Evolutionary conservation across 805 yeast genomes (phyloP).

Genomic region (Nakazawaea wyomingensis): DNA sequence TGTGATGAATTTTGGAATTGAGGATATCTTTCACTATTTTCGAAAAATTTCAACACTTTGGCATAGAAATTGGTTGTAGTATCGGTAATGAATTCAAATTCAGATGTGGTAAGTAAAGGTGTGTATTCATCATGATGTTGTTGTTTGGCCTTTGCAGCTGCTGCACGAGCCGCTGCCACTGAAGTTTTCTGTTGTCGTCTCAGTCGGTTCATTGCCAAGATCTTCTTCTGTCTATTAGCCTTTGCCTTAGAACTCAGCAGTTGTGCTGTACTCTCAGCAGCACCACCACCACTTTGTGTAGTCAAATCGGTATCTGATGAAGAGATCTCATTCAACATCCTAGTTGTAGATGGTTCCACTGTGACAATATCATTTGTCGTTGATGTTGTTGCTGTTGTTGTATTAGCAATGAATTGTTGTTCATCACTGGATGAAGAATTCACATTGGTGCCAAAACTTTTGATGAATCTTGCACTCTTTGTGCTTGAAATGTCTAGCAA

Average conservation of each 20-base stretch:
- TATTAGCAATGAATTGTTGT: no score
- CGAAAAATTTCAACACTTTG: not conserved
- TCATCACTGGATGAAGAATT: no score
- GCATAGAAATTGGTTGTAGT: not conserved
- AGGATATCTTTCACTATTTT: not conserved
- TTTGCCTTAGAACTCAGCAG: not conserved
- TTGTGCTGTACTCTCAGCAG: not conserved
- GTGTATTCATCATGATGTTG: not conserved
- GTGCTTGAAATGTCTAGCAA: conserved; percentile 1
- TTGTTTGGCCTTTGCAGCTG: not conserved
- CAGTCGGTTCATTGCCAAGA: not conserved
- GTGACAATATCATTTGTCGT: no score
- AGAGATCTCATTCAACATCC: not conserved
- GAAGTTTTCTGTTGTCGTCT: not conserved
- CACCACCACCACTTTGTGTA: not conserved
- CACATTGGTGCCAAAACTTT: conserved; percentile 1
- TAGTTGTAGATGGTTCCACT: not conserved
- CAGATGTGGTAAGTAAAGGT: not conserved
- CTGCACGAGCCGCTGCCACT: not conserved
- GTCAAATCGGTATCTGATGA: conserved; percentile 5
- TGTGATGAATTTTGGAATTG: not conserved
- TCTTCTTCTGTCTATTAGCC: not conserved
- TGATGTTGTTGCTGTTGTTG: no score
- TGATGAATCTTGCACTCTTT: conserved; percentile 2
- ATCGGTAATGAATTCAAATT: conserved; percentile 6